phyloP scores from a whole-genome alignment of 1,139 yeast species.

The Yarrowia galli region DNA sequence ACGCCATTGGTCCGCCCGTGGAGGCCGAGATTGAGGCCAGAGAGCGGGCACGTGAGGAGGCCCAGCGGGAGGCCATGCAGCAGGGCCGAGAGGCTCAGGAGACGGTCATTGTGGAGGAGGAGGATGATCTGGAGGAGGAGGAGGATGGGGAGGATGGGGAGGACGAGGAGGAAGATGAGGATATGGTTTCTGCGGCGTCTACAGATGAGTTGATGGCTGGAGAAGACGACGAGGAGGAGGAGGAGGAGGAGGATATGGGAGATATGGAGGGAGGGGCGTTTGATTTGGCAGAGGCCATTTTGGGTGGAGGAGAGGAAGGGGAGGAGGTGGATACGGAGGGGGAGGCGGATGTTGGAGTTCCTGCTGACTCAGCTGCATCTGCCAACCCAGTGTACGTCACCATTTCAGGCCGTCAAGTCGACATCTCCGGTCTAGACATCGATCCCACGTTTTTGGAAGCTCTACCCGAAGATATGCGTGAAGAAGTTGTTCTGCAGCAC shows the following conservation, averaged over 20 bases:
- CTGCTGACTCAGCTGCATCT: too few relatives aligned
- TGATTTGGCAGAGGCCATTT: constrained; percentile 42
- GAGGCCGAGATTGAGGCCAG: constrained; percentile 26
- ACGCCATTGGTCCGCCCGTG: constrained; percentile 35
- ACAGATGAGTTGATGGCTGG: constrained; percentile 52
- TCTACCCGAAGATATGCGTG: constrained; percentile 90
- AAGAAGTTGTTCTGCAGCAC: constrained; percentile 90
- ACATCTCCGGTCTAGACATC: constrained; percentile 87
- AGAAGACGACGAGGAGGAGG: constrained; percentile 51
- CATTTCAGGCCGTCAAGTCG: constrained; percentile 82
- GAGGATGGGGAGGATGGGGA: constrained; percentile 45
- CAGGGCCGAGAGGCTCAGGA: constrained; percentile 42
- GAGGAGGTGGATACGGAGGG: constrained; percentile 48
- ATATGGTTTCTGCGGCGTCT: constrained; percentile 25
- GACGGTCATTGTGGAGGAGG: constrained; percentile 9
- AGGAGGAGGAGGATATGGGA: constrained; percentile 47
- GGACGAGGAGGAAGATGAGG: constrained; percentile 50
- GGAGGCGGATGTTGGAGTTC: too few relatives aligned
- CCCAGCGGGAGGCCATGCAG: constrained; percentile 42
- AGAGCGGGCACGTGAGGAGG: too few relatives aligned
- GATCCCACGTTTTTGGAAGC: constrained; percentile 93
- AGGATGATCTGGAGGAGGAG: constrained; percentile 37
- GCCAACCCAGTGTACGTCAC: constrained; percentile 69
- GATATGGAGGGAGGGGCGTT: too few relatives aligned
- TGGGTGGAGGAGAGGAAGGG: constrained; percentile 40